phyloP scores from a whole-genome alignment of 1,284 basidiomycete species.

The Apiotrichum sp. region DNA sequence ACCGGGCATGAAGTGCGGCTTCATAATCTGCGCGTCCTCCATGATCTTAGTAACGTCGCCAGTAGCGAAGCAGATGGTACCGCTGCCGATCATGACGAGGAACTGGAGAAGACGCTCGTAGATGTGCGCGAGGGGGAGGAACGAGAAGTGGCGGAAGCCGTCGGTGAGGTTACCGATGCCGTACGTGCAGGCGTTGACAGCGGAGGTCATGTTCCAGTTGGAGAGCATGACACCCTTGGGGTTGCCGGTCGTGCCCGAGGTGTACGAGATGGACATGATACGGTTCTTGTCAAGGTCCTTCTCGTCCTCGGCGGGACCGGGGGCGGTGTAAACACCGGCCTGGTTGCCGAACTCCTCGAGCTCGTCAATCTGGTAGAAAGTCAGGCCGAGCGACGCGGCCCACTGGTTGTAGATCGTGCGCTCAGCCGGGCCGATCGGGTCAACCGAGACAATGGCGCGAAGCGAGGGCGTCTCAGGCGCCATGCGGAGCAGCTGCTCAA shows the following conservation, averaged over 20 bases:
- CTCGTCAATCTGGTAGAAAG: constrained; percentile 63
- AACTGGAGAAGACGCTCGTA: constrained; percentile 54
- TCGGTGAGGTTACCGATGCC: constrained; percentile 48
- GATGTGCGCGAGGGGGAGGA: constrained; percentile 68
- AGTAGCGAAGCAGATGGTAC: constrained; percentile 75
- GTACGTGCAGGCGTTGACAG: constrained; percentile 59
- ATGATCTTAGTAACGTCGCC: constrained; percentile 85
- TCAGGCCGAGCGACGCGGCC: constrained; percentile 60
- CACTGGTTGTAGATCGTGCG: constrained; percentile 63
- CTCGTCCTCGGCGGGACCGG: constrained; percentile 36
- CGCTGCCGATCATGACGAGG: constrained; percentile 58
- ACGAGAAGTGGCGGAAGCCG: constrained; percentile 56
- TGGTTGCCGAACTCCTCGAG: constrained; percentile 49
- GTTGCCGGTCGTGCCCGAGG: constrained; percentile 47
- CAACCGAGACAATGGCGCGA: constrained; percentile 53
- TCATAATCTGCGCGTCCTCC: constrained; percentile 80
- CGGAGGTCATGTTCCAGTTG: constrained; percentile 65
- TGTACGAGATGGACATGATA: constrained; percentile 45
- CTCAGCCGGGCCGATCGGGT: constrained; percentile 40
- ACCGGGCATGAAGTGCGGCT: constrained; percentile 74
- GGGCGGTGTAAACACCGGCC: constrained; percentile 26
- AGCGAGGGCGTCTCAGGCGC: constrained; percentile 59
- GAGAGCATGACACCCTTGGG: constrained; percentile 67
- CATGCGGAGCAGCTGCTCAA: constrained; percentile 67
- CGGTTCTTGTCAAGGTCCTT: constrained; percentile 32